Evolutionary conservation across 441 rosid genomes (phyloP), one percentile per base, ranked within the genome.

Genomic region (Euphorbia schlechtendalii): DNA sequence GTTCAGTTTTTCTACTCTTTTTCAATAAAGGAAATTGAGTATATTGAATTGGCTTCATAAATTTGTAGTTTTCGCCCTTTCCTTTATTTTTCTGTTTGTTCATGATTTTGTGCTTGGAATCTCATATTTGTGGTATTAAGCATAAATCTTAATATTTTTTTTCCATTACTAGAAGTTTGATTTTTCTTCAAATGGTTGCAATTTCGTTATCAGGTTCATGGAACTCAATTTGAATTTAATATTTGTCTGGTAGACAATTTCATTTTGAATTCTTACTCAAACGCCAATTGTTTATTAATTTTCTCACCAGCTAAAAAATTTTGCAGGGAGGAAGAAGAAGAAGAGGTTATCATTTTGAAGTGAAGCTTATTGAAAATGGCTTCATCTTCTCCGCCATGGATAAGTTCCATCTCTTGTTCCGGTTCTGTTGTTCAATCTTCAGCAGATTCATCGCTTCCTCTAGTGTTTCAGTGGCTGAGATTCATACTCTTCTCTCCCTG

Each of bases 401-500:
- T 84, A 71, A 60, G 70, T 12, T 70, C 86, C 32, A 79, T 81
- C 43, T 85, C 93, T 0, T 87, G 95, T 71, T 86, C 90, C 60
- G 72, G 71, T 67, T 59, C 86, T 8, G 73, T 58, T 60, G 69
- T 72, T 49, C 68, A 68, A 20, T 71, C 76, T 8, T 65, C 82
- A 28, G 71, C 45, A 59, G 72, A 75, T 46, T 55, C 78, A n/a
- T 78, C 85, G 21, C 13, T 79, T 71, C 74, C 89, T 2, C 20
- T 68, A 64, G 52, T 77, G 57, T 69, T 86, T 69, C 92, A 66
- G 67, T 86, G 96, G 96, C 71, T 87, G n/a, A 78, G 85, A 69
- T 92, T 87, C 80, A 61, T 87, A 46, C 72, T 84, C 72, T 85
- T 91, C 43, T 86, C 86, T 22, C 89, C 96, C 6, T 89, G 96